phyloP scores from a whole-genome alignment of 2,329 filamentous ascomycete species.

The Claviceps sp. region DNA sequence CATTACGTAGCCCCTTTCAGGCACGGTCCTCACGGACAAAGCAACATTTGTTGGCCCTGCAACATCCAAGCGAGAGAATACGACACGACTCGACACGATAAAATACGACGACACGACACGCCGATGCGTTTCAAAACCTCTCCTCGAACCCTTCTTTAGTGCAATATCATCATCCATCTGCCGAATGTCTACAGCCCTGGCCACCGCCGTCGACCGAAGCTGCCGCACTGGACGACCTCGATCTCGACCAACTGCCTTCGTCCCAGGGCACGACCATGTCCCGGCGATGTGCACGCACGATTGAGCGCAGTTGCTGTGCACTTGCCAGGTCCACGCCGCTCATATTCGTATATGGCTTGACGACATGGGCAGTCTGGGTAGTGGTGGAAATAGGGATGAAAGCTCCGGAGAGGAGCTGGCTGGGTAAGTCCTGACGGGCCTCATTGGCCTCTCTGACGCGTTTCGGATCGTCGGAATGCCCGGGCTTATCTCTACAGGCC shows the following conservation, averaged over 20 bases:
- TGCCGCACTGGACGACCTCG: conserved; percentile 8
- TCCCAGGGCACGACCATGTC: conserved; percentile 26
- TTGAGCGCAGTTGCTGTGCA: conserved; percentile 75
- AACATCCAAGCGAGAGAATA: no score
- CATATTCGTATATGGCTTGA: conserved; percentile 73
- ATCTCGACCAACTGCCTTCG: conserved; percentile 6
- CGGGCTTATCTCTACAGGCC: background rate
- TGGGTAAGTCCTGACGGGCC: conserved; percentile 28
- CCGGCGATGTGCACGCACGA: conserved; percentile 50
- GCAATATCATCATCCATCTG: background rate
- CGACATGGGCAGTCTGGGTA: conserved; percentile 91
- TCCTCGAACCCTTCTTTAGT: background rate
- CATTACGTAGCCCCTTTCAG: no score
- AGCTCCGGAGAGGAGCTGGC: conserved; percentile 38
- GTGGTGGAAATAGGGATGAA: conserved; percentile 57
- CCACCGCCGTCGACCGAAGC: background rate
- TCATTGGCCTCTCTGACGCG: background rate
- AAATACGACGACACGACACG: background rate
- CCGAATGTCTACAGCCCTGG: background rate
- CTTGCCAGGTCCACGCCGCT: conserved; percentile 76
- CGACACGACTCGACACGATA: background rate
- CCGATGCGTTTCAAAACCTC: background rate
- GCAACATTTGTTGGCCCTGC: no score
- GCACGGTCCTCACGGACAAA: no score
- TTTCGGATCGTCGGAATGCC: background rate